A percentile compares a stretch with the other conserved stretches of the same genome.
These are phyloP conservation scores for Corylus americana DNA, from an alignment of 306 rosid species.

Conservation along the genomic window DNA sequence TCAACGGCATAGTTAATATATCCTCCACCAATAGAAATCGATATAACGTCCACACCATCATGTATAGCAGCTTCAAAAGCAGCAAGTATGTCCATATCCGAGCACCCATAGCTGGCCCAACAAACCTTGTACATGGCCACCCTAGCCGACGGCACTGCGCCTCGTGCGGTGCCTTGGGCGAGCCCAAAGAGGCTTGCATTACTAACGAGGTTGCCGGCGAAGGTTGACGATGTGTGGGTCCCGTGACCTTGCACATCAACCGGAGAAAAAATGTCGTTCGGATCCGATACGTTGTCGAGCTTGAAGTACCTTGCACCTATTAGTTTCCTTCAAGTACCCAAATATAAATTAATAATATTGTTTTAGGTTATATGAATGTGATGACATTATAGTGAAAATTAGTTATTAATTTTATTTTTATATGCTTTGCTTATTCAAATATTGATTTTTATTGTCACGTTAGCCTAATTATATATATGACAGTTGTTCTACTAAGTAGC, in stretches of 20 bases:
- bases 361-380: too few species aligned
- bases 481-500: too few species aligned
- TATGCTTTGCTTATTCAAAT: too few species aligned
- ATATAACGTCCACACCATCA: constrained; percentile 89
- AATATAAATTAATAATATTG: background rate
- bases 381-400: too few species aligned
- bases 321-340: constrained; percentile 61
- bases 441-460: too few species aligned
- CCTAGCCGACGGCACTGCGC: constrained; percentile 78
- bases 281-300: constrained; percentile 51
- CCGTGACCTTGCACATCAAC: constrained; percentile 84
- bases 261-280: constrained; percentile 63
- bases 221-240: constrained; percentile 80
- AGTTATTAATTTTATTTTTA: too few species aligned
- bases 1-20: constrained; percentile 37
- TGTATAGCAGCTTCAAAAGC: constrained; percentile 87
- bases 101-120: constrained; percentile 63
- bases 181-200: constrained; percentile 74
- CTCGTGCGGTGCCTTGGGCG: constrained; percentile 71
- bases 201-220: constrained; percentile 51
- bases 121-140: constrained; percentile 87
- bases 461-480: too few species aligned
- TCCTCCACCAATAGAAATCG: constrained; percentile 81
- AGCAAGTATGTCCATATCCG: constrained; percentile 85
- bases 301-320: constrained; percentile 88